Base-by-base conservation (phyloP, 441 rosid genomes). In the Iberis amara region DNA sequence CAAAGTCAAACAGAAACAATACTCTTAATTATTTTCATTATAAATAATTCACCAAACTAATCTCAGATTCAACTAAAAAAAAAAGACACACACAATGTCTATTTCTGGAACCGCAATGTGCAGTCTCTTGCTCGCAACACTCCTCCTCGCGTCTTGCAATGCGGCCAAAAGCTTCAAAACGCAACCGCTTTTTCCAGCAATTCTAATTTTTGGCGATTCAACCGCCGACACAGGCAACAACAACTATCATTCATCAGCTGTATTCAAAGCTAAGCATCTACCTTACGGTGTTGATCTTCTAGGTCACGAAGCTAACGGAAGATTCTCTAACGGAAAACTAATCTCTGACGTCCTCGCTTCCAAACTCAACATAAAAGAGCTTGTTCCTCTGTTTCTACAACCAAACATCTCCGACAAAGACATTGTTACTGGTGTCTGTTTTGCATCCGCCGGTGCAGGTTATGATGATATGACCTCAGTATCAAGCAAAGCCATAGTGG, bases 401-500 rank as follows among this genome's bases (percentile, higher is more conserved):
- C 85, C 82, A 6, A 55, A 52, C 15, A 68, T 80, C 6, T 44
- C 85, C 2, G 60, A 75, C 33, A 47, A 69, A 3, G 79, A 77
- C 1, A 55, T 76, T 40, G 18, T 12, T 5, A 76, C 75, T 0
- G 82, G 85, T 0, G 88, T 82, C 0, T 52, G 66, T 41, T 77
- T 85, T 3, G 90, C 83, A 14, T 77, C 87, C 0, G 82, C 83
- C 0, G 78, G 79, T 10, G 63, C 83, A 0, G 90, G 90, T 36
- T 77, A 55, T 13, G 85, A 85, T 54, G 77, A 75, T n/a, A 14
- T 13, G 15, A 82, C 82, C 5, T 47, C 64, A 0, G 42, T 11
- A 4, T 26, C 39, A 0, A 13, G 76, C 0, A 40, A 55, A 1
- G 81, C 66, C 0, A 71, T 82, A 32, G 68, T 72, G 0, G 44